A percentile compares a stretch with the other conserved stretches of the same genome.
phyloP scores from a whole-genome alignment of 805 yeast species.

The Candida schatavii region DNA sequence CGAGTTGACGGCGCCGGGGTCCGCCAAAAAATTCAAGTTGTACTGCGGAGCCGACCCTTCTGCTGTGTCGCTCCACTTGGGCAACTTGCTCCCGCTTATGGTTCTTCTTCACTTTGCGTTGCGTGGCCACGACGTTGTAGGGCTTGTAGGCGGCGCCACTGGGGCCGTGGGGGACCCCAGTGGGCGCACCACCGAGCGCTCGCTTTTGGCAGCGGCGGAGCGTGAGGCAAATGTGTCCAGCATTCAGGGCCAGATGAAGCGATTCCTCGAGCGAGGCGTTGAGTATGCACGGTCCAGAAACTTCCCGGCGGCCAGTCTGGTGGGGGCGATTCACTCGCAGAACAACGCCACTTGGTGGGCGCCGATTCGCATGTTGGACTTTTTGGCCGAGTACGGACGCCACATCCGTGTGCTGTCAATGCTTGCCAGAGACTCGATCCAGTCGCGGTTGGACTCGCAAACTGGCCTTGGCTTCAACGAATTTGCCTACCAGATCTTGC shows the following conservation, averaged over 20 bases:
- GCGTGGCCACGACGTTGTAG: conserved; percentile 81
- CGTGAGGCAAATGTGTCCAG: conserved; percentile 54
- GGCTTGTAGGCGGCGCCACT: conserved; percentile 92
- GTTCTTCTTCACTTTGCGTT: conserved; percentile 77
- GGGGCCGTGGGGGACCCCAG: conserved; percentile 97
- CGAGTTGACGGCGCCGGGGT: conserved; percentile 24
- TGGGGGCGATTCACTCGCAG: conserved; percentile 42
- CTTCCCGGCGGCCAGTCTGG: conserved; percentile 20
- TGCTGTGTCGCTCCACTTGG: conserved; percentile 84
- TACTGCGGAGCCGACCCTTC: conserved; percentile 98
- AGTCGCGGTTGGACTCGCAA: conserved; percentile 63
- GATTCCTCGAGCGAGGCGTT: conserved; percentile 60
- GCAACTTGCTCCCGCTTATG: conserved; percentile 86
- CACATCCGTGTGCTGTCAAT: conserved; percentile 80
- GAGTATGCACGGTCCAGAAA: conserved; percentile 57
- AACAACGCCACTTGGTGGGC: conserved; percentile 90
- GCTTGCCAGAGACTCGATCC: conserved; percentile 87
- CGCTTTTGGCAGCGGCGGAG: conserved; percentile 48
- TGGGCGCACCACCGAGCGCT: conserved; percentile 79
- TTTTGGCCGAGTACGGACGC: conserved; percentile 72
- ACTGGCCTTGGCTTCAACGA: conserved; percentile 90
- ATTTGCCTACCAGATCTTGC: conserved; percentile 87
- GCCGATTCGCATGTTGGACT: conserved; percentile 69
- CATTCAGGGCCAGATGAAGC: conserved; percentile 60
- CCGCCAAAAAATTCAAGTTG: conserved; percentile 45